Base-by-base conservation (phyloP, 2,329 filamentous ascomycete species). In the Xylaria sp. region DNA sequence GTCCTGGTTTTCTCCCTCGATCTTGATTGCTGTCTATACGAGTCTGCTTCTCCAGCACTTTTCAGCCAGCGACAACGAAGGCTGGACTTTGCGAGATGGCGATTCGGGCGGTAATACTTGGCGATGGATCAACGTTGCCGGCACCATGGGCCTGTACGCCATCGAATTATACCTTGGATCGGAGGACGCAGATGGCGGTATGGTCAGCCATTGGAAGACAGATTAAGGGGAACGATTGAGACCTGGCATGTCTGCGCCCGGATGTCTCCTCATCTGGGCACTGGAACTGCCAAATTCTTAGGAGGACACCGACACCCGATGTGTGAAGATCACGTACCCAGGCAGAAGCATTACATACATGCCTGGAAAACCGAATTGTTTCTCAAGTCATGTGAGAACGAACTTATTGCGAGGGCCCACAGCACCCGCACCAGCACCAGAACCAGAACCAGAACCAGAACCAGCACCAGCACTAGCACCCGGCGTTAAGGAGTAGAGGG, bases 21-120 rank as follows among this genome's bases (percentile, higher is more conserved):
- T 97, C 58, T 81, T 99, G 57, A 93, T 99, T 62, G 90, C 94
- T 3, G 92, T 97, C 35, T 99, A 99, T 75, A 99, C 94, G 1
- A 97, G 92, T 74, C 77, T 99, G 54, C 78, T 99, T 39, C 88
- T 97, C 78, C 94, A 97, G 73, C 94, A 99, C 74, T 97, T 99
- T 71, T 90, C 91, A 4, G 88, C 89, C 9, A 88, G 81, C 55
- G 84, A 88, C 63, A 85, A 83, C 2, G 84, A 83, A 57, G 84
- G 92, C 79, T 97, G 92, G 92, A 92, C 88, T 2, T 86, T 90
- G 55, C 87, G 92, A 69, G 90, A 91, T 13, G 91, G 89, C 4
- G 90, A 92, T 67, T 79, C 86, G 3, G 92, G 91, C 10, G 91
- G 92, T 16, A 95, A 94, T 71, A 83, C 90, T 16, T 96, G 91